phyloP scores from a whole-genome alignment of 768 basidiomycete genomes.

The Lentinus brumalis region DNA sequence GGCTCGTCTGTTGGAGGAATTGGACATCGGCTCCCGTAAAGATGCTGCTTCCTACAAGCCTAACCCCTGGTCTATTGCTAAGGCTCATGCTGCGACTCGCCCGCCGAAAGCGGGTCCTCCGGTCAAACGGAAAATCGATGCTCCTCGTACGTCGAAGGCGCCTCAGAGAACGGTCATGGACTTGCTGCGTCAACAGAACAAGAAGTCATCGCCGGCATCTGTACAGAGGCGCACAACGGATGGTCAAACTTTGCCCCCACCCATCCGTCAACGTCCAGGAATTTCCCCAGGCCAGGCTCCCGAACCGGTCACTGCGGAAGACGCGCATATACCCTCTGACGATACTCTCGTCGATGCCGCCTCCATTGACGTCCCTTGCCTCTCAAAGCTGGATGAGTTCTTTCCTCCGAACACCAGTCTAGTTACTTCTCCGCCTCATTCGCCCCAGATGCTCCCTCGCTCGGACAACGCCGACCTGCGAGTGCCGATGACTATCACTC shows the following conservation, averaged over 20 bases:
- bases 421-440: not conserved
- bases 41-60: slow-evolving; percentile 69
- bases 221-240: not conserved
- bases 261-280: no score
- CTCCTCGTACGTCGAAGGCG: not conserved
- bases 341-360: slow-evolving; percentile 15
- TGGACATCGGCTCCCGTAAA: slow-evolving; percentile 61
- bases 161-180: not conserved
- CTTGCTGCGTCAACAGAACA: not conserved
- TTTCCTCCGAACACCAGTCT: not conserved
- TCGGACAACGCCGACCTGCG: no score
- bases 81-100: slow-evolving; percentile 70
- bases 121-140: not conserved
- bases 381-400: not conserved
- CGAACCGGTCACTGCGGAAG: not conserved
- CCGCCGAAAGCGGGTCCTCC: not conserved
- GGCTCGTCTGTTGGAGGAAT: slow-evolving; percentile 41
- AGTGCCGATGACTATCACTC: no score
- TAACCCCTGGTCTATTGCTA: slow-evolving; percentile 82
- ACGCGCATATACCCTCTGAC: slow-evolving; percentile 19
- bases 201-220: not conserved
- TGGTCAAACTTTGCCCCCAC: not conserved
- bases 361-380: not conserved
- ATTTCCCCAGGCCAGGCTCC: not conserved
- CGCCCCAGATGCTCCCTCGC: not conserved